Evolutionary conservation across 331 rosid species (phyloP).

Genomic region (Malus hybrid): DNA sequence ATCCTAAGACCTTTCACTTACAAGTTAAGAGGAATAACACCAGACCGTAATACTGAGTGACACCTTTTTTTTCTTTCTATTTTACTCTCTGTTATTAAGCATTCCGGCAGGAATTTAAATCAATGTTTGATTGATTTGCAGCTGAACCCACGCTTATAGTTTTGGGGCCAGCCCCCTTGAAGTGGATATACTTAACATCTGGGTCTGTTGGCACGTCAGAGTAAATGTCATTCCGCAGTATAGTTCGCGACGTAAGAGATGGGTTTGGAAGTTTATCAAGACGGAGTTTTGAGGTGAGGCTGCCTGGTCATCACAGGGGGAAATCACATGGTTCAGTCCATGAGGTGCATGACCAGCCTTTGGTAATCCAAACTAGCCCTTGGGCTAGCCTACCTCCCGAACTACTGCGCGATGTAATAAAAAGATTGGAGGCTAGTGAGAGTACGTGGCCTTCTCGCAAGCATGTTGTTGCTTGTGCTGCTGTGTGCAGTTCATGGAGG

Average conservation of each 20-base stretch:
- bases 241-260: slow-evolving; percentile 84
- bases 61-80: too few species aligned
- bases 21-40: too few species aligned
- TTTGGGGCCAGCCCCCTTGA: slow-evolving; percentile 12
- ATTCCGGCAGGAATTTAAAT: background rate
- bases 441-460: slow-evolving; percentile 79
- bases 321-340: slow-evolving; percentile 68
- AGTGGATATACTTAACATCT: slow-evolving; percentile 11
- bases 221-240: slow-evolving; percentile 88
- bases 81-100: slow-evolving; percentile 26
- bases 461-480: slow-evolving; percentile 76
- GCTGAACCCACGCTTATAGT: slow-evolving; percentile 17
- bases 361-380: slow-evolving; percentile 48
- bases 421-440: slow-evolving; percentile 80
- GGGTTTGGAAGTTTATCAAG: slow-evolving; percentile 90
- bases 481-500: slow-evolving; percentile 88
- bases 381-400: slow-evolving; percentile 96
- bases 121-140: slow-evolving; percentile 38
- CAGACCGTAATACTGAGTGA: too few species aligned
- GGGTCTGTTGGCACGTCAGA: slow-evolving; percentile 22
- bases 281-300: slow-evolving; percentile 75
- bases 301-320: slow-evolving; percentile 59
- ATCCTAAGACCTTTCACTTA: too few species aligned
- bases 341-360: slow-evolving; percentile 46
- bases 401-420: slow-evolving; percentile 73